phyloP scores from a whole-genome alignment of 257 asterid species.

The Solanum boliviense region DNA sequence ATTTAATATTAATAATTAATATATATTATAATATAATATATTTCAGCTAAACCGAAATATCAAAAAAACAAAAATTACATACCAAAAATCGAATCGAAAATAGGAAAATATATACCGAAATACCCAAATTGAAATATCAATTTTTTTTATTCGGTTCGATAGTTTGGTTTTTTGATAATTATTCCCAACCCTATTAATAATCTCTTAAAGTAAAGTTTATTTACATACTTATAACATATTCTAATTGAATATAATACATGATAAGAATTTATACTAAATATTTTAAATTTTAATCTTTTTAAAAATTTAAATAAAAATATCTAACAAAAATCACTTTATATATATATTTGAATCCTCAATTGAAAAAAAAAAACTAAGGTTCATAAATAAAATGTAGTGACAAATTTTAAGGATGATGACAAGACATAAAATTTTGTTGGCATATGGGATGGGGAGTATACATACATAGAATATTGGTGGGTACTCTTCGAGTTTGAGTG shows the following conservation, averaged over 20 bases:
- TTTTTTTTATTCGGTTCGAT: too few species aligned
- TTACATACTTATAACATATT: not conserved
- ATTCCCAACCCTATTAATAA: too few species aligned
- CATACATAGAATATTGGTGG: not conserved
- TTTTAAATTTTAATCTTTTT: not conserved
- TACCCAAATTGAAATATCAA: too few species aligned
- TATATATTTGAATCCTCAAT: not conserved
- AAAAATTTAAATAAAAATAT: not conserved
- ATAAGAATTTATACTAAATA: not conserved
- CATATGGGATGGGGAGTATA: not conserved
- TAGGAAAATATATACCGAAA: too few species aligned
- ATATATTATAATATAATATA: too few species aligned
- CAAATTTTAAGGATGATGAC: not conserved
- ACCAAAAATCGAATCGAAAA: too few species aligned
- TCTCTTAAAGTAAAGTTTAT: too few species aligned
- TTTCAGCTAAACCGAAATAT: too few species aligned
- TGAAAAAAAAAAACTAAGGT: not conserved
- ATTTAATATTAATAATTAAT: too few species aligned
- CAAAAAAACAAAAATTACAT: too few species aligned
- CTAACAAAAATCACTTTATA: not conserved
- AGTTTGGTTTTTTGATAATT: too few species aligned
- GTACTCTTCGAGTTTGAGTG: too few species aligned
- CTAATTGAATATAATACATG: not conserved
- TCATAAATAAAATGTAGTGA: not conserved
- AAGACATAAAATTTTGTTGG: not conserved